Conservation (phyloP, 257 asterid species). For the Lantana camara region DNA sequence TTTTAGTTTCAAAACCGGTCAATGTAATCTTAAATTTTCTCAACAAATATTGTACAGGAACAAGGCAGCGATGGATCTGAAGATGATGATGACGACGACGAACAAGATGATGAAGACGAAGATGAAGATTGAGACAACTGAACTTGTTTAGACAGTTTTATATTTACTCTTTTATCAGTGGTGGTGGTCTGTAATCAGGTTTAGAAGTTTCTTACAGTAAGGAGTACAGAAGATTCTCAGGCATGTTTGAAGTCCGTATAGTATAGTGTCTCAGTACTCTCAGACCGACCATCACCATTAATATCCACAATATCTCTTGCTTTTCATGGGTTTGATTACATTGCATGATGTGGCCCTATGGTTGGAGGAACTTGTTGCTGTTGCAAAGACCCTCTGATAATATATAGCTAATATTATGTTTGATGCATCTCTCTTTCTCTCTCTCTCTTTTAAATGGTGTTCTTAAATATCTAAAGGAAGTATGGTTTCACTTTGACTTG, state of each 20-base stretch:
- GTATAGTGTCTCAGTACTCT: conserved; percentile 9
- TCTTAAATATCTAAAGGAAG: neutral
- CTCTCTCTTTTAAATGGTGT: no score
- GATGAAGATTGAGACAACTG: conserved; percentile 41
- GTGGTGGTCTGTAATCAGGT: conserved; percentile 11
- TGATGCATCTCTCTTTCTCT: neutral
- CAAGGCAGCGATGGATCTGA: conserved; percentile 56
- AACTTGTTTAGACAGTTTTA: conserved; percentile 16
- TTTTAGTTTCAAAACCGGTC: no score
- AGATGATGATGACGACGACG: conserved; percentile 35
- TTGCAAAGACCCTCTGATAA: neutral
- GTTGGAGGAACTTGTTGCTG: conserved; percentile 13
- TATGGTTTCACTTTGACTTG: no score
- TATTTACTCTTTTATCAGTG: conserved; percentile 6
- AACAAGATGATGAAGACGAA: conserved; percentile 30
- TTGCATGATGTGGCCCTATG: conserved; percentile 20
- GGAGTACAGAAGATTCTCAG: conserved; percentile 24
- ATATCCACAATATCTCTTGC: neutral
- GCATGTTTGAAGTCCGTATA: conserved; percentile 11
- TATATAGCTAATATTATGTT: conserved; percentile 24
- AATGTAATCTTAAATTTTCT: neutral
- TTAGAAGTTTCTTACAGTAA: conserved; percentile 23
- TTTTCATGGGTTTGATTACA: conserved; percentile 12
- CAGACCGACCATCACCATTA: neutral
- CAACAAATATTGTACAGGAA: conserved; percentile 38